Conservation (phyloP, 2,329 filamentous ascomycete genomes). For the Verticillium albo-atrum region DNA sequence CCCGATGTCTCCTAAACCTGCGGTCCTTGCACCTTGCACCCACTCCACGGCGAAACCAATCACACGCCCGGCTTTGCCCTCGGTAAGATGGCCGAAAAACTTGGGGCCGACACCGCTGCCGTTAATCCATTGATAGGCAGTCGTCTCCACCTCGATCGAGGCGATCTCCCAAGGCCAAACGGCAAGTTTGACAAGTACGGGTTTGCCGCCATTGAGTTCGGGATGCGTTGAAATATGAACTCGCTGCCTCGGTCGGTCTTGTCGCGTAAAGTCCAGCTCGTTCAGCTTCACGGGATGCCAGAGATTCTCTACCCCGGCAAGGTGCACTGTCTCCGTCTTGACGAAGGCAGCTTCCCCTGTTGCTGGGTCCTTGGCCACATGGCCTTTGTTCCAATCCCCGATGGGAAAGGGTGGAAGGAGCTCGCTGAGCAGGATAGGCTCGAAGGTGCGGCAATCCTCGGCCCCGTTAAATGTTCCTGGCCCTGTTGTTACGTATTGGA, state of each 20-base stretch:
- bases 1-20: conserved; percentile 21
- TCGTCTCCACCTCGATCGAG: conserved; percentile 17
- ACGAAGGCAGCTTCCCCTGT: conserved; percentile 14
- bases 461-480: conserved; percentile 13
- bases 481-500: conserved; percentile 19
- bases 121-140: conserved; percentile 20
- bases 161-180: conserved; percentile 18
- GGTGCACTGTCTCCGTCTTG: conserved; percentile 12
- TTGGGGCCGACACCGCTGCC: conserved; percentile 17
- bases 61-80: conserved; percentile 19
- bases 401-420: conserved; percentile 20
- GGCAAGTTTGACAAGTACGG: conserved; percentile 20
- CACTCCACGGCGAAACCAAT: conserved; percentile 20
- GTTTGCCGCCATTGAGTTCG: conserved; percentile 13
- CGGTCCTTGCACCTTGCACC: conserved; percentile 16
- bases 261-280: conserved; percentile 17
- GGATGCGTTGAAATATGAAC: conserved; percentile 19
- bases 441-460: conserved; percentile 19
- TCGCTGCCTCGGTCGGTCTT: conserved; percentile 14
- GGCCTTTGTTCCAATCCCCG: conserved; percentile 18
- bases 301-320: conserved; percentile 13
- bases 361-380: conserved; percentile 12
- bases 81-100: conserved; percentile 23
- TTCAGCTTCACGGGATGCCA: conserved; percentile 19
- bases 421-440: conserved; percentile 16